Evolutionary conservation across 2,329 filamentous ascomycete species (phyloP), one percentile per base, ranked within the genome.

Genomic region (Colletotrichum lentis): DNA sequence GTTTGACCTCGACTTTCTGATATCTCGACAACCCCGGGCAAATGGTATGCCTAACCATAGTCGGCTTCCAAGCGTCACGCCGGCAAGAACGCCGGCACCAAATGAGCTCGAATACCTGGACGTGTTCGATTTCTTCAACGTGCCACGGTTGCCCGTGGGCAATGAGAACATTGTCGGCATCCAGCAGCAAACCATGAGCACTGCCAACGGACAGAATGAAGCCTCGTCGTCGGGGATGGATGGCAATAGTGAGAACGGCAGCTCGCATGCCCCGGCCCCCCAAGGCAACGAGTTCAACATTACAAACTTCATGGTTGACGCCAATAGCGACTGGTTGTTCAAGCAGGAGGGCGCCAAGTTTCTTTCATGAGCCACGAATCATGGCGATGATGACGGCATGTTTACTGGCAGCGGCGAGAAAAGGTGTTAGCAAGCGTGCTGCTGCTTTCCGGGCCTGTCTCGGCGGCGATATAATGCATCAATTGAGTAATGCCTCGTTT

Each of bases 51-150:
- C 73, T 61, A 77, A 74, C 1, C 77, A 79, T 16, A 85, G 82
- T 60, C 80, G 84, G 3, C 72, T 86, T 52, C 80, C 84, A 3
- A 86, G 83, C 72, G 79, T 82, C 24, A 90, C 89, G 0, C 88
- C 89, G 1, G 85, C 86, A 1, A 86, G 88, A 70, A 91, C 90
- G 37, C 91, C 92, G 0, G 91, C 89, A 11, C 87, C 91, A 1
- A 93, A 96, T 72, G 93, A 97, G 74, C 82, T 97, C 3, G 94
- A 97, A 76, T 97, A 96, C 76, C 82, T 97, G 3, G 94, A 97
- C 73, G 92, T 97, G 0, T 97, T 97, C 76, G 93, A 96, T 73
- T 97, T 96, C 76, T 97, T 97, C 83, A 97, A 97, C 76, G 89
- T 96, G 64, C 94, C 94, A 1, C 84, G 93, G 20, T 81, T 97